A percentile compares a stretch with the other conserved stretches of the same genome.
Evolutionary conservation across 805 yeast genomes (phyloP).

Genomic region (Pichia thaimueangensis): DNA sequence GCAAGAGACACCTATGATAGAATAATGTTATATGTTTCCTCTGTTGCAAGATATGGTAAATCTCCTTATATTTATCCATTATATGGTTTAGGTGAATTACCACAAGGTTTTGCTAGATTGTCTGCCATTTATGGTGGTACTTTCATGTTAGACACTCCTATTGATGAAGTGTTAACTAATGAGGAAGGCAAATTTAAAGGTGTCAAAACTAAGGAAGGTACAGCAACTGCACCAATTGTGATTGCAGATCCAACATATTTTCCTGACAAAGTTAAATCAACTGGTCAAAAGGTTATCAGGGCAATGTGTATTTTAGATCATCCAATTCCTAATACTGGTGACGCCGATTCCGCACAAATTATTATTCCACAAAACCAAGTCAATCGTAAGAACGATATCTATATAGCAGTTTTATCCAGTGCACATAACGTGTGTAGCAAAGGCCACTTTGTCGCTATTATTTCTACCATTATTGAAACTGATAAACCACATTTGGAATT

Average conservation of each 20-base stretch:
- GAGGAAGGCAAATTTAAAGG: constrained; percentile 73
- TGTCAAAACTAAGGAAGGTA: constrained; percentile 86
- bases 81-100: constrained; percentile 94
- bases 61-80: constrained; percentile 94
- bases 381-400: constrained; percentile 87
- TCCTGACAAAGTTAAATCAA: constrained; percentile 70
- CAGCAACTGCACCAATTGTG: constrained; percentile 85
- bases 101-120: constrained; percentile 97
- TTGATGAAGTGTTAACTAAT: constrained; percentile 77
- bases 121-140: constrained; percentile 98
- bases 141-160: constrained; percentile 94
- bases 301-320: constrained; percentile 88
- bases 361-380: constrained; percentile 96
- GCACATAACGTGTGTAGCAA: constrained; percentile 86
- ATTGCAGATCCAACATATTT: constrained; percentile 98
- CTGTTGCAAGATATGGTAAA: constrained; percentile 92
- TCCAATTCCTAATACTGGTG: constrained; percentile 75
- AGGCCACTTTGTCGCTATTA: constrained; percentile 87
- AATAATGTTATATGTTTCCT: constrained; percentile 75
- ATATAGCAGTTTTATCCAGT: constrained; percentile 82
- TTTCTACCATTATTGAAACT: constrained; percentile 91
- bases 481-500: constrained; percentile 86
- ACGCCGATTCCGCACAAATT: constrained; percentile 85
- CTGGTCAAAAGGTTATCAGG: constrained; percentile 70
- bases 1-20: constrained; percentile 90